A percentile compares a stretch with the other conserved stretches of the same genome.
phyloP scores from a whole-genome alignment of 2,329 filamentous ascomycete genomes.

The Macrophomina pseudophaseolina region DNA sequence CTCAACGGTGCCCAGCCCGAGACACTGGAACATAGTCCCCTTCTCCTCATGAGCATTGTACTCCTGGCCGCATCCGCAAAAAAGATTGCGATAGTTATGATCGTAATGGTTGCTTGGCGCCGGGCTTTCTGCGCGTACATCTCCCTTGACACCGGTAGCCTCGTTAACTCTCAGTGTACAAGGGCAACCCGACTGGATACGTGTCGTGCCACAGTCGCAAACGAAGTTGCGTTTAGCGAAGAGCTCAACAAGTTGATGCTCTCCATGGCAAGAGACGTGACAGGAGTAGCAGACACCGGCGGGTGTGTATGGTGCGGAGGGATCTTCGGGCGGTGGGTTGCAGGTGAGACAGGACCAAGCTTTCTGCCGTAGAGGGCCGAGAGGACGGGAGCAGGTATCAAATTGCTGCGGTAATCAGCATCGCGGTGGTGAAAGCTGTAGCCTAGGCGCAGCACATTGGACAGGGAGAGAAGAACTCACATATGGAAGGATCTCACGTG shows the following conservation, averaged over 20 bases:
- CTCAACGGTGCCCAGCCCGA: conserved; percentile 79
- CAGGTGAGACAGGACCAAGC: conserved; percentile 95
- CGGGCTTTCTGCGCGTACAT: conserved; percentile 76
- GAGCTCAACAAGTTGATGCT: conserved; percentile 92
- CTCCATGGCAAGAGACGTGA: conserved; percentile 94
- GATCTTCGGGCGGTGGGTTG: conserved; percentile 74
- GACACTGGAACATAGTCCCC: conserved; percentile 97
- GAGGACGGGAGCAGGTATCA: conserved; percentile 87
- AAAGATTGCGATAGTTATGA: conserved; percentile 90
- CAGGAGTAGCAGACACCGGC: conserved; percentile 96
- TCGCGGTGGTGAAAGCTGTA: conserved; percentile 17
- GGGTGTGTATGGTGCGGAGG: conserved; percentile 67
- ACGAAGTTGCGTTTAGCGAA: conserved; percentile 95
- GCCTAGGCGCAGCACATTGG: conserved; percentile 3
- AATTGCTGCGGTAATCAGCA: conserved; percentile 69
- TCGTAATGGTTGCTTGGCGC: conserved; percentile 84
- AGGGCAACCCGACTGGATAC: conserved; percentile 71
- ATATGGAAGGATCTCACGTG: conserved; percentile 91
- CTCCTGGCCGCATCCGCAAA: conserved; percentile 86
- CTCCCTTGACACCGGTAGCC: conserved; percentile 74
- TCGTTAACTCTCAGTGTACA: conserved; percentile 78
- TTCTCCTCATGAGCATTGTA: conserved; percentile 91
- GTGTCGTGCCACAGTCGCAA: conserved; percentile 92
- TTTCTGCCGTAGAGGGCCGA: conserved; percentile 84
- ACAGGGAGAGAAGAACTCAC: conserved; percentile 56